Evolutionary conservation across 805 yeast genomes (phyloP).

Genomic region (Metschnikowia gruessii): DNA sequence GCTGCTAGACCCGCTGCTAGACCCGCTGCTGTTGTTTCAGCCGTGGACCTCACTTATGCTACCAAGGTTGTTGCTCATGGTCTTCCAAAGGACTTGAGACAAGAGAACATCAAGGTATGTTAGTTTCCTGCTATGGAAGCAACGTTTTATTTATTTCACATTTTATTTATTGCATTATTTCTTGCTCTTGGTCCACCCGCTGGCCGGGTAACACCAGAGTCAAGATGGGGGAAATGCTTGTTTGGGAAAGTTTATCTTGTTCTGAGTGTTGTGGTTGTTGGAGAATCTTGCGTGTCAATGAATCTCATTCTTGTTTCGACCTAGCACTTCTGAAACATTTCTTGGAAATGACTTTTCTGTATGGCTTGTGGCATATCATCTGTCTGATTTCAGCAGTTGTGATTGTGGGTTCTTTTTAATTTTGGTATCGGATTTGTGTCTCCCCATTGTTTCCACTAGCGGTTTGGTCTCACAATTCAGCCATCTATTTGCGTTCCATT

Average conservation of each 20-base stretch:
- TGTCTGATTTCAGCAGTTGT: neutral
- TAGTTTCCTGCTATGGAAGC: slow-evolving; percentile 18
- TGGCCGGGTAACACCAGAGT: slow-evolving; percentile 1
- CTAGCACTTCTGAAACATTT: neutral
- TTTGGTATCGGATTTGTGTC: too few species aligned
- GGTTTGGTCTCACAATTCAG: too few species aligned
- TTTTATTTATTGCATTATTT: neutral
- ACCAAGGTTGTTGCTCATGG: slow-evolving; percentile 84
- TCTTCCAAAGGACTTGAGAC: slow-evolving; percentile 79
- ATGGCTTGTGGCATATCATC: neutral
- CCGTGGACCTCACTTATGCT: slow-evolving; percentile 52
- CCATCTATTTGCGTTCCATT: too few species aligned
- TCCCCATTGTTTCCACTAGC: too few species aligned
- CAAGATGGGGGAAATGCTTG: neutral
- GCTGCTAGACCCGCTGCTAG: slow-evolving; percentile 20
- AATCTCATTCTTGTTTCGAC: neutral
- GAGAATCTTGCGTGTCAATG: neutral
- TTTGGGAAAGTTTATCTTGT: slow-evolving; percentile 1
- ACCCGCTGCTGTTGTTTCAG: slow-evolving; percentile 14
- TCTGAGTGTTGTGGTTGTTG: neutral
- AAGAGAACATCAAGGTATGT: slow-evolving; percentile 84
- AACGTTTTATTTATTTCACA: slow-evolving; percentile 5
- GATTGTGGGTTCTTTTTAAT: neutral
- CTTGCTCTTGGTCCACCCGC: neutral
- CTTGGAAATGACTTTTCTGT: neutral